phyloP scores from a whole-genome alignment of 139 green algal species.

The Zygnema cylindricum region DNA sequence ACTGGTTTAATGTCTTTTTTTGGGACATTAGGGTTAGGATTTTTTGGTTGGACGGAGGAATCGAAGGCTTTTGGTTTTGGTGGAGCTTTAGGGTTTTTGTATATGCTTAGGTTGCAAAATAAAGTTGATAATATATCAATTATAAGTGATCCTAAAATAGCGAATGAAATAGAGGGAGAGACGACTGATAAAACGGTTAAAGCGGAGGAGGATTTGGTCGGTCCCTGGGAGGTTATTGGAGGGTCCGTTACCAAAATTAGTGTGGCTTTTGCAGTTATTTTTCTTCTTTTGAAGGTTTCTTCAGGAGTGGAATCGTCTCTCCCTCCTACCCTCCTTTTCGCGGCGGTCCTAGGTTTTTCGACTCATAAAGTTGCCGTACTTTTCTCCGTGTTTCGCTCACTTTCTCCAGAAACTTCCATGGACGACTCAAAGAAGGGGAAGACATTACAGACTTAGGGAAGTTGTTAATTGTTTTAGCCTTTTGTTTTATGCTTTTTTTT shows the following conservation, averaged over 20 bases:
- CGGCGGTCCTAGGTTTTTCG: not conserved
- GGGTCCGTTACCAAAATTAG: not conserved
- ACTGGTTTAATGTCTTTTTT: not conserved
- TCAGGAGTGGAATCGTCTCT: not conserved
- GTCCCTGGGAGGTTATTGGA: not conserved
- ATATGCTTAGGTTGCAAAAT: conserved; percentile 8
- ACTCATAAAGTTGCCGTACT: conserved; percentile 6
- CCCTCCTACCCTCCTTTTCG: not conserved
- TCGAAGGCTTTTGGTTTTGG: not conserved
- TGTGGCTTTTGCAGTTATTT: not conserved
- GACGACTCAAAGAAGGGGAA: too few relatives aligned
- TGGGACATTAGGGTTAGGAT: not conserved
- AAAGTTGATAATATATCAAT: not conserved
- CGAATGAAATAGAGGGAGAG: not conserved
- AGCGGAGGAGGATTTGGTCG: not conserved
- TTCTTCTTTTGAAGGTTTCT: not conserved
- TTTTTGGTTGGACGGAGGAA: not conserved
- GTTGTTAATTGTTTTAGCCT: too few relatives aligned
- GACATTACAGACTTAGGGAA: too few relatives aligned
- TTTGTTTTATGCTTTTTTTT: too few relatives aligned
- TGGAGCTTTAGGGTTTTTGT: not conserved
- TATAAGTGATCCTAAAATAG: not conserved
- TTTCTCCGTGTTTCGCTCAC: not conserved
- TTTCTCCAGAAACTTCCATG: too few relatives aligned
- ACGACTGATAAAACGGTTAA: not conserved